Evolutionary conservation across 495 filamentous ascomycete species (phyloP).

Genomic region (Penicillium manginii): DNA sequence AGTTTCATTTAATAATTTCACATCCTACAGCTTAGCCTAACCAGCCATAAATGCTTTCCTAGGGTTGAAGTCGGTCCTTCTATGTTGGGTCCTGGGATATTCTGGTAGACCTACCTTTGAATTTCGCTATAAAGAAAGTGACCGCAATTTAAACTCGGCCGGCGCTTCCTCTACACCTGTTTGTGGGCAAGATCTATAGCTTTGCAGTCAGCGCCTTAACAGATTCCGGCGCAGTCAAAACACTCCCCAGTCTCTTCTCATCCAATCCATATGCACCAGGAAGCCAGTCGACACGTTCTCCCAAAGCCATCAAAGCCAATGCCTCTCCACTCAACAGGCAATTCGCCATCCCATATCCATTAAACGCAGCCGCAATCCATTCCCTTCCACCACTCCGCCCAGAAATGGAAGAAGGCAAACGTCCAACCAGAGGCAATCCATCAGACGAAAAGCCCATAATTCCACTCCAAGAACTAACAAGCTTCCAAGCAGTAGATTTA

Average conservation of each 20-base stretch:
- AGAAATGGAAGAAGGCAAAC: conserved; percentile 55
- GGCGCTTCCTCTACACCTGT: no score
- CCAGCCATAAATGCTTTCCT: no score
- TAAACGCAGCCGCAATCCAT: conserved; percentile 67
- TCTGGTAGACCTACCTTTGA: no score
- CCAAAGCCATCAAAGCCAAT: conserved; percentile 48
- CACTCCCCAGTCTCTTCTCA: conserved; percentile 23
- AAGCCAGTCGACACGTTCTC: conserved; percentile 22
- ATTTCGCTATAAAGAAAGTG: no score
- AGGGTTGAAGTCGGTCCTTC: no score
- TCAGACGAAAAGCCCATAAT: conserved; percentile 82
- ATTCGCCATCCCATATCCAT: conserved; percentile 85
- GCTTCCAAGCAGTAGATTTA: conserved; percentile 17
- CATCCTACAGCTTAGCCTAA: not conserved
- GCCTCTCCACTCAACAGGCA: conserved; percentile 69
- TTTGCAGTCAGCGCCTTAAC: conserved; percentile 23
- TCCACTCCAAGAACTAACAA: conserved; percentile 72
- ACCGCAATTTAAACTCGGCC: no score
- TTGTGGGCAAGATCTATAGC: conserved; percentile 7
- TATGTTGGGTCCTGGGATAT: no score
- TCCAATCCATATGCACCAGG: conserved; percentile 29
- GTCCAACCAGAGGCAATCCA: conserved; percentile 69
- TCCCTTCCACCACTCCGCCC: conserved; percentile 42
- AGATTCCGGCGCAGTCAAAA: conserved; percentile 19
- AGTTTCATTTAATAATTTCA: not conserved